These are phyloP conservation scores for Cicer yamashitae DNA, from an alignment of 306 rosid species.

Conservation along the genomic window DNA sequence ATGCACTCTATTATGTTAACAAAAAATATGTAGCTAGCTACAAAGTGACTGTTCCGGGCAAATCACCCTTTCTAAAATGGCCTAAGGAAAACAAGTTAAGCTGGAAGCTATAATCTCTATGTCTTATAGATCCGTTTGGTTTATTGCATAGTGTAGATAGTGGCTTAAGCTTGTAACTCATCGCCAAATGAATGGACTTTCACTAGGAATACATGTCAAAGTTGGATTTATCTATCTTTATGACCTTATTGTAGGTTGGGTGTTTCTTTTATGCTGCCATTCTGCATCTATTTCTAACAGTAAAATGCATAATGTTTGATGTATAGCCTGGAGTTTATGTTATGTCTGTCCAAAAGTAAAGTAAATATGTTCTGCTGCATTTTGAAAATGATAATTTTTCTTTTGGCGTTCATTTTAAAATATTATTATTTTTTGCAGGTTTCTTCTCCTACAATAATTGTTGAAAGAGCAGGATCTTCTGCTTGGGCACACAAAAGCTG, in stretches of 20 bases:
- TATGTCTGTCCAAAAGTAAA: constrained; percentile 18
- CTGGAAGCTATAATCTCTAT: constrained; percentile 21
- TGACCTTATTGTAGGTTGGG: constrained; percentile 23
- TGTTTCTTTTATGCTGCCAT: constrained; percentile 21
- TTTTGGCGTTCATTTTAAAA: constrained; percentile 28
- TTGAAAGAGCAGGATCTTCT: constrained; percentile 94
- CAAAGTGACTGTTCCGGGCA: constrained; percentile 17
- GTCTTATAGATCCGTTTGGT: constrained; percentile 17
- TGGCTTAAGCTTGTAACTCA: constrained; percentile 29
- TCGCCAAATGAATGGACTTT: constrained; percentile 34
- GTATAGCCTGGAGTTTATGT: constrained; percentile 14
- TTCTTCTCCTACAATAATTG: constrained; percentile 97
- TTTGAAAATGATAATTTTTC: constrained; percentile 23
- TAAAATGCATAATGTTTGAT: constrained; percentile 16
- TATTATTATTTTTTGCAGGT: constrained; percentile 56
- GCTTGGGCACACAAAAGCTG: constrained; percentile 99
- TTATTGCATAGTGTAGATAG: constrained; percentile 24
- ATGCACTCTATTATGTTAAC: constrained; percentile 16
- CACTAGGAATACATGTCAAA: not conserved
- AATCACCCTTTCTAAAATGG: constrained; percentile 22
- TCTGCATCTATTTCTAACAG: not conserved
- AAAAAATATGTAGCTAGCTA: constrained; percentile 24
- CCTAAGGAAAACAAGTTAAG: constrained; percentile 26
- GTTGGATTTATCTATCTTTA: not conserved
- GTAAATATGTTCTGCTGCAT: not conserved